Evolutionary conservation across 352 stramenopile species (phyloP).

Genomic region (Phytophthora nicotianae): DNA sequence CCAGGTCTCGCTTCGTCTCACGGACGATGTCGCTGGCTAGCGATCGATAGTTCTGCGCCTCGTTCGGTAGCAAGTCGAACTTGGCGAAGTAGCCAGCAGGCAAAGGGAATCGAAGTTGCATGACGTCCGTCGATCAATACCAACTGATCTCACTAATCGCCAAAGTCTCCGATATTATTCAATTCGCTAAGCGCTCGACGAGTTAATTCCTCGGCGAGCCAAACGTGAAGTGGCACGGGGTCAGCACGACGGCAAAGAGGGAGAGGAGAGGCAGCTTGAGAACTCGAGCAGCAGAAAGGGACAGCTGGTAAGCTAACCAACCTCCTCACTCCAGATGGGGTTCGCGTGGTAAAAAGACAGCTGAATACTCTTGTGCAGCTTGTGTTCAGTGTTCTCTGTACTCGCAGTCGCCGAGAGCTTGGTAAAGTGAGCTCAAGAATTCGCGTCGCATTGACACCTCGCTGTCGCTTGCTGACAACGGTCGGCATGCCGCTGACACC

Average conservation of each 20-base stretch:
- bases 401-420: conserved; percentile 14
- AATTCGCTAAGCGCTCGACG: conserved; percentile 10
- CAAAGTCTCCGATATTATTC: conserved; percentile 21
- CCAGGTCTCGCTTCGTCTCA: conserved; percentile 62
- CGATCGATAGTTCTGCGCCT: conserved; percentile 55
- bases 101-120: conserved; percentile 78
- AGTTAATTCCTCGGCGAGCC: conserved; percentile 21
- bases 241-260: conserved; percentile 7
- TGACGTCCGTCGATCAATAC: conserved; percentile 14
- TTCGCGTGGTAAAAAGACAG: conserved; percentile 3
- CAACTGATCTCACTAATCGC: background rate
- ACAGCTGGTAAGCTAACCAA: conserved; percentile 29
- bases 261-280: conserved; percentile 30
- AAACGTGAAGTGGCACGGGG: conserved; percentile 36
- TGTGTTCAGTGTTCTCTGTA: conserved; percentile 13
- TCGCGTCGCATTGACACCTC: conserved; percentile 16
- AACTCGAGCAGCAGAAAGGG: conserved; percentile 20
- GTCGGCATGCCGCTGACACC: conserved; percentile 9
- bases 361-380: conserved; percentile 20
- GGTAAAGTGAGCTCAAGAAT: conserved; percentile 31
- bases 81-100: conserved; percentile 72
- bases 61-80: conserved; percentile 65
- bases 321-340: conserved; percentile 13
- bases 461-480: conserved; percentile 26
- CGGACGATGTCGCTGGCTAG: conserved; percentile 72